Evolutionary conservation across 495 filamentous ascomycete species (phyloP).

Genomic region (Hypoxylon lienhwacheense): DNA sequence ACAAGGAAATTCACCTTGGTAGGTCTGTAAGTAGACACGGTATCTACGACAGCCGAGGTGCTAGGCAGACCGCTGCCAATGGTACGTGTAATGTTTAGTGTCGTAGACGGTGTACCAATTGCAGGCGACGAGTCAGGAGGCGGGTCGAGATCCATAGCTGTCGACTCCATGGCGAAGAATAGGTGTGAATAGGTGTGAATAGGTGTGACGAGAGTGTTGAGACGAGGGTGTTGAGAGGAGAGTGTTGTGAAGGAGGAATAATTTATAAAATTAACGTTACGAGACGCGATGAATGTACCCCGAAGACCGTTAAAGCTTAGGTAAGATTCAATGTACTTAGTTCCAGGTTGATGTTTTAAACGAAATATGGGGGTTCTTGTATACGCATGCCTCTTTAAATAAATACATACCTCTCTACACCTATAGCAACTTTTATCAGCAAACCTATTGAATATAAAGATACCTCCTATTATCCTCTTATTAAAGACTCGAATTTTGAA

Average conservation of each 20-base stretch:
- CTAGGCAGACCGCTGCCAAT: conserved; percentile 39
- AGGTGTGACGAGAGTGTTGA: not conserved
- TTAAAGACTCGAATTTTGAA: too few relatives aligned
- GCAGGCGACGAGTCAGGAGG: conserved; percentile 40
- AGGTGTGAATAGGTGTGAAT: not conserved
- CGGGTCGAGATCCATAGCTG: conserved; percentile 56
- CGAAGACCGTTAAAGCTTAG: too few relatives aligned
- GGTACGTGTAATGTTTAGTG: conserved; percentile 45
- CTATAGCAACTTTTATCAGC: not conserved
- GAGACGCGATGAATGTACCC: too few relatives aligned
- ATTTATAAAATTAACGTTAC: too few relatives aligned
- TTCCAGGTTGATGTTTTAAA: too few relatives aligned
- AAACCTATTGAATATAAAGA: not conserved
- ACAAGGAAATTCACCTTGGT: conserved; percentile 49
- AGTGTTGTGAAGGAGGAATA: too few relatives aligned
- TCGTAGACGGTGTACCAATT: conserved; percentile 39
- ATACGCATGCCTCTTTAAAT: not conserved
- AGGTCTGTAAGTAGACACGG: conserved; percentile 52
- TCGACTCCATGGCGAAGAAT: conserved; percentile 48
- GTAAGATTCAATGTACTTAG: too few relatives aligned
- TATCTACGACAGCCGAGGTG: conserved; percentile 50
- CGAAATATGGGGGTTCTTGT: too few relatives aligned
- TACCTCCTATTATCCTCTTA: too few relatives aligned
- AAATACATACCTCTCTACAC: not conserved
- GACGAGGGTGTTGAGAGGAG: not conserved